Conservation (phyloP, 1,284 basidiomycete genomes). For the Ceratobasidium papillatum region DNA sequence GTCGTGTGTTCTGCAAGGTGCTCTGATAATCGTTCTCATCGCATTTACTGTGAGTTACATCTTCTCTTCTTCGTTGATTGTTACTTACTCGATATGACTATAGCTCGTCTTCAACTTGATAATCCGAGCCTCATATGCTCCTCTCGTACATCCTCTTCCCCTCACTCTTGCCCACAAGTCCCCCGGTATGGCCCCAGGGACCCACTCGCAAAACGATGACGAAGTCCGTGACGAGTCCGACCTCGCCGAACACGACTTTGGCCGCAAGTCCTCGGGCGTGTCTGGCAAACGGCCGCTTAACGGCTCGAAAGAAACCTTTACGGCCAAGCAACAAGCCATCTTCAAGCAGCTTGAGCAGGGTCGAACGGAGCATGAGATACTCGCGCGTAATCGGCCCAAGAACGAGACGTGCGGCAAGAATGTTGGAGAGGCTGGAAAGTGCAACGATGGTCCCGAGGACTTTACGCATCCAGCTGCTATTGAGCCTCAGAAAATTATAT, state of each 20-base stretch:
- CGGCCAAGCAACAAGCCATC: conserved; percentile 36
- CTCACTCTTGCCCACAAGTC: conserved; percentile 77
- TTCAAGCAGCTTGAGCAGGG: conserved; percentile 13
- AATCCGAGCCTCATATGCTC: conserved; percentile 63
- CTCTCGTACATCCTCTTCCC: conserved; percentile 65
- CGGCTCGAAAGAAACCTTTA: conserved; percentile 3
- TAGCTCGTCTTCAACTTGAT: conserved; percentile 51
- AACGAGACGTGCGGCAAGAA: conserved; percentile 13
- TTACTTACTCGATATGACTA: conserved; percentile 46
- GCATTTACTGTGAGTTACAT: conserved; percentile 75
- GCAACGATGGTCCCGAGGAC: conserved; percentile 50
- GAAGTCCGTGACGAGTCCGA: conserved; percentile 48
- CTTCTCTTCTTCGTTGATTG: conserved; percentile 48
- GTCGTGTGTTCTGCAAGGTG: conserved; percentile 74
- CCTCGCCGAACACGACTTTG: conserved; percentile 12
- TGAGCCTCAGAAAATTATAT: conserved; percentile 76
- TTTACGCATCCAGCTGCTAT: conserved; percentile 54
- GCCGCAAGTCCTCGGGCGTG: conserved; percentile 22
- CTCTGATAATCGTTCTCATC: conserved; percentile 85
- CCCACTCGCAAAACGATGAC: conserved; percentile 48
- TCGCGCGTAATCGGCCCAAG: neutral
- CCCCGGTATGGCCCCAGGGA: conserved; percentile 53
- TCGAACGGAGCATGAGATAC: conserved; percentile 36
- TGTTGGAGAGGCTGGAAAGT: conserved; percentile 16
- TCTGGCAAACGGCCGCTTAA: conserved; percentile 20